Evolutionary conservation across 352 stramenopile genomes (phyloP).

Genomic region (Pythium periplocum): DNA sequence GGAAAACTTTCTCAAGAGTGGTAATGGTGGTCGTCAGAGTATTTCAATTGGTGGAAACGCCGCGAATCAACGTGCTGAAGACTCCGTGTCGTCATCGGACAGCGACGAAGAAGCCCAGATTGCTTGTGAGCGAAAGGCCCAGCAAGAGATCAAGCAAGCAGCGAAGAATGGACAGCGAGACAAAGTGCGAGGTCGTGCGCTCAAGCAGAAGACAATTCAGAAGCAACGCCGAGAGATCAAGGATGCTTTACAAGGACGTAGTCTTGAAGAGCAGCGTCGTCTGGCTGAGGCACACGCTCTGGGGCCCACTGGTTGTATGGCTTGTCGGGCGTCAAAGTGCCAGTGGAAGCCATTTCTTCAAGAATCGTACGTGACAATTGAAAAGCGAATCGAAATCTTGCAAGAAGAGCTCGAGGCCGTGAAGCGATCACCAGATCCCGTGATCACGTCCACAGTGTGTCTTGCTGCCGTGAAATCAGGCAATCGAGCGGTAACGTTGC

Average conservation of each 20-base stretch:
- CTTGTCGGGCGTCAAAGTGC: slow-evolving; percentile 70
- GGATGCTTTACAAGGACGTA: slow-evolving; percentile 50
- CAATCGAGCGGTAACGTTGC: slow-evolving; percentile 36
- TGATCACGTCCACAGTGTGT: slow-evolving; percentile 49
- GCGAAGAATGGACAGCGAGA: slow-evolving; percentile 21
- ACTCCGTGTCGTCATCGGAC: slow-evolving; percentile 55
- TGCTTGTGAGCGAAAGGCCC: slow-evolving; percentile 35
- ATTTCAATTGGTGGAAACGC: neutral
- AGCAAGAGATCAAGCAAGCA: slow-evolving; percentile 25
- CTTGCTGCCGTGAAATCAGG: slow-evolving; percentile 59
- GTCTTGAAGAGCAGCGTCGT: slow-evolving; percentile 56
- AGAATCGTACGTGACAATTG: slow-evolving; percentile 42
- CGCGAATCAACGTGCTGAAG: slow-evolving; percentile 1
- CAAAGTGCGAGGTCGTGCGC: slow-evolving; percentile 44
- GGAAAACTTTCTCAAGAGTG: slow-evolving; percentile 32
- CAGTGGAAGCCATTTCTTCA: slow-evolving; percentile 56
- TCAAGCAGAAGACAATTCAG: slow-evolving; percentile 58
- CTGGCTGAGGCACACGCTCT: slow-evolving; percentile 67
- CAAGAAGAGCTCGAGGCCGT: slow-evolving; percentile 67
- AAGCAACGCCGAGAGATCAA: slow-evolving; percentile 75
- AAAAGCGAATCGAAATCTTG: slow-evolving; percentile 53
- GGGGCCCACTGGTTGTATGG: slow-evolving; percentile 71
- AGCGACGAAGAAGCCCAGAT: slow-evolving; percentile 71
- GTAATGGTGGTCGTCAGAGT: neutral
- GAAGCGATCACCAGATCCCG: slow-evolving; percentile 46